Conservation (phyloP, 2,329 filamentous ascomycete genomes). For the Alternaria arborescens region DNA sequence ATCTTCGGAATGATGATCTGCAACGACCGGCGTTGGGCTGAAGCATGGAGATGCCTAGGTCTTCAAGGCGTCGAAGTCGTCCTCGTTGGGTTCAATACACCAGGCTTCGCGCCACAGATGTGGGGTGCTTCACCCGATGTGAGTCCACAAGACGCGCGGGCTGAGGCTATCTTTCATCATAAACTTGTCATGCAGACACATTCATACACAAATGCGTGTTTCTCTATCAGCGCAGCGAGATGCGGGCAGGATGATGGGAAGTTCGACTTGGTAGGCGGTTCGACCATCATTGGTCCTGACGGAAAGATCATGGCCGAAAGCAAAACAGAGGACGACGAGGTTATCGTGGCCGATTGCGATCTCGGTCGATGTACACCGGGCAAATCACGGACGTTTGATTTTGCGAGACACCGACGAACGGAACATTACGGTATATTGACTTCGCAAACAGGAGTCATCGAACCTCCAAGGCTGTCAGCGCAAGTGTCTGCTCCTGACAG, state of each 20-base stretch:
- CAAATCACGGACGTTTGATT: conserved; percentile 22
- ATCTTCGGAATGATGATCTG: conserved; percentile 65
- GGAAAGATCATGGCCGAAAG: conserved; percentile 60
- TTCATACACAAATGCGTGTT: neutral
- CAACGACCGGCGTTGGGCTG: conserved; percentile 63
- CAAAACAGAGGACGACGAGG: conserved; percentile 57
- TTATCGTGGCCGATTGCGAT: conserved; percentile 60
- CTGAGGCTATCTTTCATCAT: conserved; percentile 55
- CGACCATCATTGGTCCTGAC: conserved; percentile 53
- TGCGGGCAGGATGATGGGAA: conserved; percentile 61
- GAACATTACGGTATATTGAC: neutral
- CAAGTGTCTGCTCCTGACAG: accelerated
- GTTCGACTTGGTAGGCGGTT: conserved; percentile 44
- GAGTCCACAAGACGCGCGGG: conserved; percentile 53
- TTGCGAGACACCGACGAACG: neutral
- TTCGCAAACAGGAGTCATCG: neutral
- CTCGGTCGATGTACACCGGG: conserved; percentile 56
- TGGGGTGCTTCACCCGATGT: conserved; percentile 14
- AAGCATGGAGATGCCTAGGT: conserved; percentile 61
- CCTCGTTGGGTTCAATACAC: conserved; percentile 56
- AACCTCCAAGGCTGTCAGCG: neutral
- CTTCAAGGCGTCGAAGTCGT: conserved; percentile 57
- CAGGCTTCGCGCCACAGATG: conserved; percentile 57
- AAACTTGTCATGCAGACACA: neutral
- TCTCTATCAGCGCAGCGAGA: conserved; percentile 24